These are phyloP conservation scores for Malassezia psittaci DNA, from an alignment of 1,284 basidiomycete genomes.

Conservation along the genomic window DNA sequence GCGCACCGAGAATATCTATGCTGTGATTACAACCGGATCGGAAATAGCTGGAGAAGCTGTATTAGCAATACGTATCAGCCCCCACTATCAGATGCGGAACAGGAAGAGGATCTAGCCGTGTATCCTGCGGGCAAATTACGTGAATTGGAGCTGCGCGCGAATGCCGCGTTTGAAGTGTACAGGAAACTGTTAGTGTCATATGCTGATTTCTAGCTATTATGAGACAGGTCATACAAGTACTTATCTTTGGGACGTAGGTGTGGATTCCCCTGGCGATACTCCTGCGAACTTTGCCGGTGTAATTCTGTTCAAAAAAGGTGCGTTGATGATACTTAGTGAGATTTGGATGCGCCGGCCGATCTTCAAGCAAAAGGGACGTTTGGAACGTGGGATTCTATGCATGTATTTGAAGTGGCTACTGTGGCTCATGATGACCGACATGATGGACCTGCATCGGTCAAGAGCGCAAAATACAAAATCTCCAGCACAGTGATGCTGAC, in stretches of 20 bases:
- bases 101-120: slow-evolving; percentile 52
- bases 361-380: slow-evolving; percentile 31
- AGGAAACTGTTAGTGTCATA: slow-evolving; percentile 66
- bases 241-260: slow-evolving; percentile 95
- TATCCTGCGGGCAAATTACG: slow-evolving; percentile 70
- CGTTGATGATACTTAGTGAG: slow-evolving; percentile 41
- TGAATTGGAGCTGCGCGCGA: slow-evolving; percentile 81
- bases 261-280: slow-evolving; percentile 47
- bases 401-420: slow-evolving; percentile 68
- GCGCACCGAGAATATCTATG: slow-evolving; percentile 75
- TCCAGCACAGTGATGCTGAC: slow-evolving; percentile 98
- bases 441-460: slow-evolving; percentile 7
- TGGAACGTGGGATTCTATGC: slow-evolving; percentile 94
- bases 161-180: slow-evolving; percentile 94
- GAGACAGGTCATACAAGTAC: slow-evolving; percentile 95
- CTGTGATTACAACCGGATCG: slow-evolving; percentile 96
- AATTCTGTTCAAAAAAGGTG: slow-evolving; percentile 89
- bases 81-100: slow-evolving; percentile 52
- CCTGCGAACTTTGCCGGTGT: slow-evolving; percentile 81
- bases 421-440: neutral
- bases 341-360: slow-evolving; percentile 12
- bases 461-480: slow-evolving; percentile 67
- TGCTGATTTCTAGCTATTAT: slow-evolving; percentile 61
- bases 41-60: slow-evolving; percentile 87
- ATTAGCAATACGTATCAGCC: slow-evolving; percentile 90